A percentile compares a stretch with the other conserved stretches of the same genome.
Evolutionary conservation across 169 alveolate genomes (phyloP).

Genomic region (Plasmodium inui): DNA sequence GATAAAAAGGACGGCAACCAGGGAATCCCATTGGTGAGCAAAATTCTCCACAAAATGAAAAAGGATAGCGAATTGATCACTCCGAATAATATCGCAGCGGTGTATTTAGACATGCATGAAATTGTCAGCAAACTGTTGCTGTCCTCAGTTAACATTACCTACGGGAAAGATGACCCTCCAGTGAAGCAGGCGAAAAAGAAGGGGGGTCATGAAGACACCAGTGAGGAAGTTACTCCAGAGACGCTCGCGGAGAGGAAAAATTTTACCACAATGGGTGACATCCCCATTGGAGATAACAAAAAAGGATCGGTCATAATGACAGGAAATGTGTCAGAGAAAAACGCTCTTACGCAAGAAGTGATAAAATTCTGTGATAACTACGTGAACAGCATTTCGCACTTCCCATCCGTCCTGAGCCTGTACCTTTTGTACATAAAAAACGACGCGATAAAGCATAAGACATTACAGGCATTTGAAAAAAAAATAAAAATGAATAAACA

Average conservation of each 20-base stretch:
- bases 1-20: not conserved
- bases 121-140: not conserved
- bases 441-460: slow-evolving; percentile 36
- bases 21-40: slow-evolving; percentile 8
- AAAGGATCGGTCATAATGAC: not conserved
- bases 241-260: not conserved
- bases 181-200: not conserved
- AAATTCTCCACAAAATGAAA: slow-evolving; percentile 37
- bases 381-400: slow-evolving; percentile 24
- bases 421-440: slow-evolving; percentile 56
- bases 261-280: not conserved
- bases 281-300: not conserved
- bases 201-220: not conserved
- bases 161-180: not conserved
- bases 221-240: not conserved
- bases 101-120: slow-evolving; percentile 35
- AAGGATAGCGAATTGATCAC: slow-evolving; percentile 43
- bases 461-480: slow-evolving; percentile 47
- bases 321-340: not conserved
- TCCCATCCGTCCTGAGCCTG: slow-evolving; percentile 28
- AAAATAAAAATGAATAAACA: slow-evolving; percentile 69
- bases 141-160: not conserved
- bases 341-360: slow-evolving; percentile 1
- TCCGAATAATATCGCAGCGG: slow-evolving; percentile 46
- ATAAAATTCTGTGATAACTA: slow-evolving; percentile 47